phyloP scores from a whole-genome alignment of 768 basidiomycete genomes.

The Tephrocybe sp. region DNA sequence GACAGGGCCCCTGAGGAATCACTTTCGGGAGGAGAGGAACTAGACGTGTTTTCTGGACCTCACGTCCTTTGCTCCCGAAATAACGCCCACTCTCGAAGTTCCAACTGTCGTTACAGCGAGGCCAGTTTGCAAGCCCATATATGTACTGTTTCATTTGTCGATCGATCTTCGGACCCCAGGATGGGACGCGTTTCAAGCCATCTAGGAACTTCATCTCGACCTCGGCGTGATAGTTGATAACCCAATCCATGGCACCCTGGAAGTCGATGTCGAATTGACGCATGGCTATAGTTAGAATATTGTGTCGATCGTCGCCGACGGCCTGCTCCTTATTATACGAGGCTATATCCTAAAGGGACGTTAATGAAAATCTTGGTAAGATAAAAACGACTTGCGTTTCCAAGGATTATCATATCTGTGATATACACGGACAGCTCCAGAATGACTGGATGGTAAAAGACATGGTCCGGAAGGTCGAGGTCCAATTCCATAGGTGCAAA shows the following conservation, averaged over 20 bases:
- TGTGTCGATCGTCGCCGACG: slow-evolving; percentile 29
- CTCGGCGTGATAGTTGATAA: slow-evolving; percentile 19
- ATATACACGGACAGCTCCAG: slow-evolving; percentile 10
- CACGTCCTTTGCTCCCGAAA: not conserved
- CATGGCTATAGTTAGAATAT: slow-evolving; percentile 34
- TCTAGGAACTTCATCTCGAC: slow-evolving; percentile 31
- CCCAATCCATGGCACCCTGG: slow-evolving; percentile 27
- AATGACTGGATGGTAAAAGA: slow-evolving; percentile 27
- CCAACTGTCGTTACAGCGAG: slow-evolving; percentile 44
- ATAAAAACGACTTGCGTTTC: slow-evolving; percentile 21
- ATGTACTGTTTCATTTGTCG: slow-evolving; percentile 35
- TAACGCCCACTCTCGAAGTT: slow-evolving; percentile 7
- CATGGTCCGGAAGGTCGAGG: slow-evolving; percentile 30
- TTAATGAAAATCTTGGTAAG: not conserved
- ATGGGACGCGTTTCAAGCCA: slow-evolving; percentile 27
- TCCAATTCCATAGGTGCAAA: slow-evolving; percentile 28
- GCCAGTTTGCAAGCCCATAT: slow-evolving; percentile 44
- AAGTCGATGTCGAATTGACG: slow-evolving; percentile 20
- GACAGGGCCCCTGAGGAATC: too few species aligned
- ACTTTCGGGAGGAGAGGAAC: not conserved
- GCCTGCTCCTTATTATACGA: slow-evolving; percentile 36
- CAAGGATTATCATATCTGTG: slow-evolving; percentile 26
- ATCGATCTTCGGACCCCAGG: slow-evolving; percentile 41
- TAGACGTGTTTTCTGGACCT: not conserved
- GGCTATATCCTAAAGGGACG: slow-evolving; percentile 27